Conservation (phyloP, 768 basidiomycete species). For the Mrakia gelida region DNA sequence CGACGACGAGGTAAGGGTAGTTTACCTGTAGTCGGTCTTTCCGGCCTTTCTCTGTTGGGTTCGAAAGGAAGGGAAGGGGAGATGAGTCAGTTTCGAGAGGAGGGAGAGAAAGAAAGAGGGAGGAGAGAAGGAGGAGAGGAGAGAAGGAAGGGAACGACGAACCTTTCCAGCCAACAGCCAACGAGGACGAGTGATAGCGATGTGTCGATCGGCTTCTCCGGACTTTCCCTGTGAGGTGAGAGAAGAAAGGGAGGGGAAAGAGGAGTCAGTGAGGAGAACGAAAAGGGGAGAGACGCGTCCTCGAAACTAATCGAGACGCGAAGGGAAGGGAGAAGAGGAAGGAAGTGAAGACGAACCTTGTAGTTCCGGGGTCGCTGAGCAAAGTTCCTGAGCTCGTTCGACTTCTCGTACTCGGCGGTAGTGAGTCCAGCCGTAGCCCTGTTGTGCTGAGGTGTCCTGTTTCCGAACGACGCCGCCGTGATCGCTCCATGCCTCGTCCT, state of each 20-base stretch:
- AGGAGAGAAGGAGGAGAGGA: slow-evolving; percentile 39
- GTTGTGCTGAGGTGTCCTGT: slow-evolving; percentile 63
- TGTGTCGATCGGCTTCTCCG: slow-evolving; percentile 60
- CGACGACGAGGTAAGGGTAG: neutral
- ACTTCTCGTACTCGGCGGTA: slow-evolving; percentile 72
- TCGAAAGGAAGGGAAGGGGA: neutral
- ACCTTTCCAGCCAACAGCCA: slow-evolving; percentile 32
- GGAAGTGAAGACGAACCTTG: slow-evolving; percentile 49
- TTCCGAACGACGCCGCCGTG: slow-evolving; percentile 33
- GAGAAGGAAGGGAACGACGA: neutral
- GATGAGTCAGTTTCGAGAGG: neutral
- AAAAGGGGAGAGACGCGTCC: neutral
- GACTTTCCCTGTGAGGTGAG: slow-evolving; percentile 52
- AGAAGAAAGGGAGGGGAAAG: neutral
- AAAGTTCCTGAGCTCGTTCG: slow-evolving; percentile 75
- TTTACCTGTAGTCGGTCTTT: slow-evolving; percentile 44
- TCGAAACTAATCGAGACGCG: neutral
- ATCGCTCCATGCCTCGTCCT: slow-evolving; percentile 60
- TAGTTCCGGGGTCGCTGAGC: slow-evolving; percentile 79
- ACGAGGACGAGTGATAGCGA: slow-evolving; percentile 45
- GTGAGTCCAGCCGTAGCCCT: slow-evolving; percentile 74
- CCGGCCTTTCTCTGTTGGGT: slow-evolving; percentile 42
- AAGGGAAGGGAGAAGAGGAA: no score
- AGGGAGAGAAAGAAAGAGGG: slow-evolving; percentile 17
- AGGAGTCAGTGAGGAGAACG: neutral